phyloP scores from a whole-genome alignment of 2,329 filamentous ascomycete species.

The Paecilomyces sp. region DNA sequence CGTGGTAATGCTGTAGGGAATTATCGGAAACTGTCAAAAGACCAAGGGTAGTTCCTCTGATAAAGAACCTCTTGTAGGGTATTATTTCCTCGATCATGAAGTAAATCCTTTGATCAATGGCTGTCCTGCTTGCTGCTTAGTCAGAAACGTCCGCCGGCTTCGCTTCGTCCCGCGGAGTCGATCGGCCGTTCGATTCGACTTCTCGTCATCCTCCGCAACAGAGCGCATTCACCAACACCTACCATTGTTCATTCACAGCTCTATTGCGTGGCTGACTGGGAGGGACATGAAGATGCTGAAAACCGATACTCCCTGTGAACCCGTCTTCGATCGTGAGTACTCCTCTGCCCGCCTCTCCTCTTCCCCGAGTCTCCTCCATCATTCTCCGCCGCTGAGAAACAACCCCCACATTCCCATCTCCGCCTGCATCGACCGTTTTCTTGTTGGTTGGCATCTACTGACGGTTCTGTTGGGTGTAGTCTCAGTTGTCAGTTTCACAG shows the following conservation, averaged over 20 bases:
- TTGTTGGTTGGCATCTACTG: conserved; percentile 7
- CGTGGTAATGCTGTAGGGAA: not conserved
- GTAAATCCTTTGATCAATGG: not conserved
- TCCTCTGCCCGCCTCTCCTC: not conserved
- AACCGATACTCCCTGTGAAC: conserved; percentile 14
- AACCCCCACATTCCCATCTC: conserved; percentile 18
- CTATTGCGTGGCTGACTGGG: conserved; percentile 8
- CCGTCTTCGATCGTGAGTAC: conserved; percentile 23
- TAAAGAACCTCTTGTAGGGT: not conserved
- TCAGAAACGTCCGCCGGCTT: not conserved
- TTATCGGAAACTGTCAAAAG: not conserved
- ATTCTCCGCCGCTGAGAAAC: conserved; percentile 5
- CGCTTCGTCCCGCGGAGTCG: conserved; percentile 1
- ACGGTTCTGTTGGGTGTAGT: conserved; percentile 17
- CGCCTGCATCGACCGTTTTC: not conserved
- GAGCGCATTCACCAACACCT: conserved; percentile 1
- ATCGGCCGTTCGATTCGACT: not conserved
- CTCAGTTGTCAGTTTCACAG: conserved; percentile 20
- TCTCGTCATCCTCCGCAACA: conserved; percentile 1
- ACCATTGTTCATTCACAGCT: conserved; percentile 4
- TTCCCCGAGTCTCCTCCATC: conserved; percentile 10
- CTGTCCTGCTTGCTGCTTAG: not conserved
- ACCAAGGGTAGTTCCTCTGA: not conserved
- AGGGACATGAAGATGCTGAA: conserved; percentile 25
- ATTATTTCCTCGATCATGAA: not conserved